These are phyloP conservation scores for Rhododendron ovatum DNA, from an alignment of 148 eudicot genomes.

Conservation along the genomic window DNA sequence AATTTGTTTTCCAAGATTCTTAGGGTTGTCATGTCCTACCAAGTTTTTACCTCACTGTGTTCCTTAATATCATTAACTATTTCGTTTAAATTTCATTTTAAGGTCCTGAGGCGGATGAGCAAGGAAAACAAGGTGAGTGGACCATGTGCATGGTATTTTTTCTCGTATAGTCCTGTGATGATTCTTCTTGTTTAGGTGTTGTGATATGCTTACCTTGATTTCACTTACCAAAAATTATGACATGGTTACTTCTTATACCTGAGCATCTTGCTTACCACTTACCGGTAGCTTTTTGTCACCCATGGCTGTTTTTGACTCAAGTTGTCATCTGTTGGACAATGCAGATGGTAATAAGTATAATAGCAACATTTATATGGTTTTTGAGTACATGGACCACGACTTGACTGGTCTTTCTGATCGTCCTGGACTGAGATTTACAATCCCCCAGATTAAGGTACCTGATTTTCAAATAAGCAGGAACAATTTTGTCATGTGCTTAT, in stretches of 20 bases:
- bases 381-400: slow-evolving; percentile 74
- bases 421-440: slow-evolving; percentile 55
- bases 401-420: slow-evolving; percentile 67
- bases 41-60: not conserved
- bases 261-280: not conserved
- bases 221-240: not conserved
- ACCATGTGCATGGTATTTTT: not conserved
- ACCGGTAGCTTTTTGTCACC: not conserved
- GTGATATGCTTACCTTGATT: not conserved
- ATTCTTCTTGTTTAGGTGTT: not conserved
- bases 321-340: not conserved
- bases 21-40: not conserved
- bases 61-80: slow-evolving; percentile 1
- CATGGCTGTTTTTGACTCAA: not conserved
- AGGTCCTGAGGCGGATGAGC: slow-evolving; percentile 27
- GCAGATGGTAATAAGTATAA: slow-evolving; percentile 48
- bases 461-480: not conserved
- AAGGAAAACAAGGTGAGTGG: slow-evolving; percentile 19
- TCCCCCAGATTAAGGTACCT: slow-evolving; percentile 32
- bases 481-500: not conserved
- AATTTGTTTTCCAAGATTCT: not conserved
- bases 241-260: not conserved
- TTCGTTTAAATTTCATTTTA: not conserved
- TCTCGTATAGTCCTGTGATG: not conserved
- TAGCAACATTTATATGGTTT: slow-evolving; percentile 58